These are phyloP conservation scores for Ascochyta lentis DNA, from an alignment of 2,329 filamentous ascomycete genomes.

Conservation along the genomic window DNA sequence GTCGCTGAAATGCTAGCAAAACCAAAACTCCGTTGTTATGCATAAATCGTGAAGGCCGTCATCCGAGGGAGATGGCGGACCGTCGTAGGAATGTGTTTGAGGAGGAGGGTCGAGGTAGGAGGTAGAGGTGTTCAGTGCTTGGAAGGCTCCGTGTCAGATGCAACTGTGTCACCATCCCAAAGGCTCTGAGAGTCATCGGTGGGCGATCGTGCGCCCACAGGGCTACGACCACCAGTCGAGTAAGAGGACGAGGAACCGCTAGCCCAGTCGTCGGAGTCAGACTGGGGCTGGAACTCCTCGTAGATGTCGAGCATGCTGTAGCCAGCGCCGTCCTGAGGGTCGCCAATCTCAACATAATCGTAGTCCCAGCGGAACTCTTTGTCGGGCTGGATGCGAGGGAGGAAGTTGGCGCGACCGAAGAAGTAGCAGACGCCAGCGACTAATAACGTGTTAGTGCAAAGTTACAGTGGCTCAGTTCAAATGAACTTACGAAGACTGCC, in stretches of 20 bases:
- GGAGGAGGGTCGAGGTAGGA: slow-evolving; percentile 21
- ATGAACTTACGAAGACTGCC: slow-evolving; percentile 68
- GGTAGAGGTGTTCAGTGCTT: slow-evolving; percentile 28
- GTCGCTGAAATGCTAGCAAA: slow-evolving; percentile 47
- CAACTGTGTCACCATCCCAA: slow-evolving; percentile 65
- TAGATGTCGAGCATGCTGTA: slow-evolving; percentile 64
- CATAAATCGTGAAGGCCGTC: slow-evolving; percentile 47
- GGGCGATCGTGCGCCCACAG: slow-evolving; percentile 54
- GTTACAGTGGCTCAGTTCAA: neutral
- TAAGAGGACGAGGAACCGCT: slow-evolving; percentile 81
- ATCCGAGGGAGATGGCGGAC: slow-evolving; percentile 30
- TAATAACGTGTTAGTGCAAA: slow-evolving; percentile 35
- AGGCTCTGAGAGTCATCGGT: slow-evolving; percentile 64
- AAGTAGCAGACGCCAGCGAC: slow-evolving; percentile 79
- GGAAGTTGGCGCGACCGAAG: slow-evolving; percentile 77
- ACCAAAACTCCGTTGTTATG: slow-evolving; percentile 47
- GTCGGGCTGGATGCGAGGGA: slow-evolving; percentile 81
- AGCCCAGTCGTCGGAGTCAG: slow-evolving; percentile 88
- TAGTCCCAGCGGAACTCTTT: slow-evolving; percentile 95
- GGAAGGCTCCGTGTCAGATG: slow-evolving; percentile 52
- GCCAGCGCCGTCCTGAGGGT: slow-evolving; percentile 59
- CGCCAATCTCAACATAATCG: slow-evolving; percentile 87
- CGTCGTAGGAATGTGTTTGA: slow-evolving; percentile 34
- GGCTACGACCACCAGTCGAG: slow-evolving; percentile 68
- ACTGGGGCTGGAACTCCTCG: slow-evolving; percentile 58